Evolutionary conservation across 352 stramenopile genomes (phyloP), one percentile per base, ranked within the genome.

Genomic region (Phytophthora pini): DNA sequence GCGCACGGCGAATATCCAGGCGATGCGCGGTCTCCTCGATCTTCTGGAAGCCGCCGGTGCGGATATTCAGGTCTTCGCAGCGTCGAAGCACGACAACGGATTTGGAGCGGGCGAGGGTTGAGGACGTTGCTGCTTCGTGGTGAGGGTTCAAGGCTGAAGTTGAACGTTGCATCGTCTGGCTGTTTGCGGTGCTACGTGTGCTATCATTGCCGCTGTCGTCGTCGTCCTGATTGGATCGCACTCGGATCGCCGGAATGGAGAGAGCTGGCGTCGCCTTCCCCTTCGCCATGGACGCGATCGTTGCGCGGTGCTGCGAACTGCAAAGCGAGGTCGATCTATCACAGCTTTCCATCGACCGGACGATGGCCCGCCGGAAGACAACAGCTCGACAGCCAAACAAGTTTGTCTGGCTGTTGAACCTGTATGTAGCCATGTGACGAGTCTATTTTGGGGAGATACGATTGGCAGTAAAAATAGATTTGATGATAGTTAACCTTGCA

Each of bases 31-130:
- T 68, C 61, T 94, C 86, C 50, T 92, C 80, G 61, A 94, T 94
- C 56, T 71, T 85, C 65, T 94, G 86, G 67, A 94, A 94, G 58
- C 86, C 86, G 48, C 82, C 82, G 3, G 83, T 93, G 39, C 83
- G 83, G 34, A 92, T 73, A 54, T 80, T 68, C 36, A 89, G 38
- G 49, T 90, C 83, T 24, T 88, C 77, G 65, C 85, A 93, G 53
- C 77, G 80, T 65, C 83, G 79, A 62, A 92, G 70, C 56, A 89
- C 79, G 17, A 88, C 59, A 8, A 74, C 49, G 34, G 50, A 59
- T 26, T 73, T 70, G 39, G 49, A 47, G 17, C 36, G 60, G 15
- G 17, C 40, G 10, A 54, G 22, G 12, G 17, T 34, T 41, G 10
- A 17, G 29, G 27, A 41, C 53, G 62, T 26, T 50, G 55, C 29